Evolutionary conservation across 2,329 filamentous ascomycete species (phyloP).

Genomic region (Fusarium dlaminii): DNA sequence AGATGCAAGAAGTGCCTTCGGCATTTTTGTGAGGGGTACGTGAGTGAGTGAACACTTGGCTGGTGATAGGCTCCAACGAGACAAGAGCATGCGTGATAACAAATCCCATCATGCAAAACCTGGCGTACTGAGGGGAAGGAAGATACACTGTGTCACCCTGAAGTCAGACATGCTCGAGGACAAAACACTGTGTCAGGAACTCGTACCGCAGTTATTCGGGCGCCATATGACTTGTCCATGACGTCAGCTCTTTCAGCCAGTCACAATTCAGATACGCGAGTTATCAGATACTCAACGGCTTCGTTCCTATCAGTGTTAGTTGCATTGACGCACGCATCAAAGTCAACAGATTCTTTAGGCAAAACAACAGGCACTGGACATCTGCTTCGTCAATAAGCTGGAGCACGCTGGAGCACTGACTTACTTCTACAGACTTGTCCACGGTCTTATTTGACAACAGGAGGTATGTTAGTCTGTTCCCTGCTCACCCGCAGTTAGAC

Average conservation of each 20-base stretch:
- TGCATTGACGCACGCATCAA: background rate
- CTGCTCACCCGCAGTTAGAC: background rate
- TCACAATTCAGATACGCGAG: conserved; percentile 17
- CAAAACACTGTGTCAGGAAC: conserved; percentile 39
- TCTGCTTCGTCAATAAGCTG: background rate
- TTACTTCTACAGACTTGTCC: background rate
- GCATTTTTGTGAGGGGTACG: conserved; percentile 3
- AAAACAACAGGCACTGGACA: background rate
- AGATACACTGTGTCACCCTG: conserved; percentile 33
- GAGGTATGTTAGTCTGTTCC: background rate
- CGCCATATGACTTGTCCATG: conserved; percentile 41
- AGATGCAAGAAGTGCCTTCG: conserved; percentile 17
- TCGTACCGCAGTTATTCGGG: conserved; percentile 11
- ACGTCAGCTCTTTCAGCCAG: conserved; percentile 31
- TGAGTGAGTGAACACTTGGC: background rate
- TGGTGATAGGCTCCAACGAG: conserved; percentile 14
- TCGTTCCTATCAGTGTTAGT: background rate
- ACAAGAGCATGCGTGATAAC: conserved; percentile 3
- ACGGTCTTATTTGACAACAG: background rate
- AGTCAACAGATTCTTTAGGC: background rate
- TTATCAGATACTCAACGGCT: background rate
- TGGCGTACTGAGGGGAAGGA: conserved; percentile 1
- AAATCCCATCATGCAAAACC: background rate
- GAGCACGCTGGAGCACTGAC: background rate
- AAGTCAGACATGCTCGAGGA: background rate